These are phyloP conservation scores for Volutella citrinella DNA, from an alignment of 2,329 filamentous ascomycete species.

Conservation along the genomic window DNA sequence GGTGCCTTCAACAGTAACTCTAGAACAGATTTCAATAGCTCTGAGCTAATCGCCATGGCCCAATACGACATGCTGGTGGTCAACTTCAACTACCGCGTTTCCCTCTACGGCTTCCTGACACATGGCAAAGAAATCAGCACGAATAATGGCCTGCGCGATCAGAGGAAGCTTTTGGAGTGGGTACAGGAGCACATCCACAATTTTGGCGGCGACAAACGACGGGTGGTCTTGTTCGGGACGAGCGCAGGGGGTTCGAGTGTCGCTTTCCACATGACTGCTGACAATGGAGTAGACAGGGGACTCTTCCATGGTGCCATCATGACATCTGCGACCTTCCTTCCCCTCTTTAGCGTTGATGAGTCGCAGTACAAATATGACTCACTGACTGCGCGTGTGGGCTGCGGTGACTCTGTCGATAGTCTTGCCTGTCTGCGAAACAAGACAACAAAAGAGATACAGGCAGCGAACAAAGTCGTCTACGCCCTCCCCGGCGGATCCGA, in stretches of 20 bases:
- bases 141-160: constrained; percentile 70
- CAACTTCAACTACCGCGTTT: constrained; percentile 74
- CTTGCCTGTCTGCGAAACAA: constrained; percentile 46
- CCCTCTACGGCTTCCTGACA: constrained; percentile 69
- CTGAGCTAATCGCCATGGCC: constrained; percentile 54
- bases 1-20: constrained; percentile 56
- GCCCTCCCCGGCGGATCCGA: constrained; percentile 32
- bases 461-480: constrained; percentile 39
- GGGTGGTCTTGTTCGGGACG: constrained; percentile 66
- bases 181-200: constrained; percentile 61
- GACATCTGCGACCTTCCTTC: constrained; percentile 51
- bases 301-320: constrained; percentile 51
- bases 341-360: constrained; percentile 42
- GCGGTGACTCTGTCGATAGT: constrained; percentile 34
- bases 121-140: constrained; percentile 53
- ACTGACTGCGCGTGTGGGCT: constrained; percentile 42
- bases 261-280: constrained; percentile 59
- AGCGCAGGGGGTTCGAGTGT: constrained; percentile 67
- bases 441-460: constrained; percentile 39
- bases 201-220: constrained; percentile 67
- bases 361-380: constrained; percentile 52
- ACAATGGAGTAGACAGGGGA: constrained; percentile 44
- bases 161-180: constrained; percentile 68
- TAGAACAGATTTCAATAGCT: constrained; percentile 55
- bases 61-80: constrained; percentile 65